Evolutionary conservation across 1,139 yeast species (phyloP).

Genomic region (Blastobotrys raffinosifermentans): DNA sequence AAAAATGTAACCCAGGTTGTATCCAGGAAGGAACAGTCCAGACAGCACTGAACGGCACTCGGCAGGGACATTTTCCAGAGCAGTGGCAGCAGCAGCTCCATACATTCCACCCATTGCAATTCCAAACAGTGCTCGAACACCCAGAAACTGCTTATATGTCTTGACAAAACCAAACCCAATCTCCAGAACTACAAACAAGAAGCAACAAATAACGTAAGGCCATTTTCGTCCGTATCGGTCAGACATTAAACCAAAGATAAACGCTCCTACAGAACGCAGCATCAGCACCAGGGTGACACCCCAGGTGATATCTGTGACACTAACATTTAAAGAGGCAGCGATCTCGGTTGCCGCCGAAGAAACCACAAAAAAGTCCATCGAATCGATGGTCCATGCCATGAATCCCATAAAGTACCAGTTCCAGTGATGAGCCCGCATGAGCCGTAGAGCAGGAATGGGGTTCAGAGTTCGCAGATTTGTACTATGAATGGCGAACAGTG

Average conservation of each 20-base stretch:
- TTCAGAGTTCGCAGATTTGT: slow-evolving; percentile 17
- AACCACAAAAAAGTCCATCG: slow-evolving; percentile 50
- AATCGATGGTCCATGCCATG: slow-evolving; percentile 47
- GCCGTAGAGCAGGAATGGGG: slow-evolving; percentile 34
- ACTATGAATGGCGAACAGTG: slow-evolving; percentile 26
- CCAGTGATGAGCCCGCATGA: slow-evolving; percentile 37
- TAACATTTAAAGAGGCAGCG: slow-evolving; percentile 38
- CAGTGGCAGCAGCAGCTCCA: slow-evolving; percentile 45
- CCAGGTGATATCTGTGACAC: slow-evolving; percentile 48
- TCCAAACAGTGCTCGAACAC: slow-evolving; percentile 60
- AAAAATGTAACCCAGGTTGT: slow-evolving; percentile 40
- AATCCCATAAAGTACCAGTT: slow-evolving; percentile 37
- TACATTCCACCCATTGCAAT: slow-evolving; percentile 50
- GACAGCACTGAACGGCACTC: slow-evolving; percentile 38
- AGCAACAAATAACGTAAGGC: slow-evolving; percentile 52
- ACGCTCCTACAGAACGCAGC: slow-evolving; percentile 70
- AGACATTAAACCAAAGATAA: slow-evolving; percentile 56
- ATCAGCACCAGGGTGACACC: slow-evolving; percentile 74
- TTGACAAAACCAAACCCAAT: slow-evolving; percentile 68
- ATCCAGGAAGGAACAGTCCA: slow-evolving; percentile 45
- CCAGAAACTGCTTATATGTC: slow-evolving; percentile 59
- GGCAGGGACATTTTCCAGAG: slow-evolving; percentile 44
- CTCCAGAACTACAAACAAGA: slow-evolving; percentile 50
- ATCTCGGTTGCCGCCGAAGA: slow-evolving; percentile 41
- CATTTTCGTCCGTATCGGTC: slow-evolving; percentile 67